phyloP scores from a whole-genome alignment of 306 rosid genomes.

The Potentilla sterilis region DNA sequence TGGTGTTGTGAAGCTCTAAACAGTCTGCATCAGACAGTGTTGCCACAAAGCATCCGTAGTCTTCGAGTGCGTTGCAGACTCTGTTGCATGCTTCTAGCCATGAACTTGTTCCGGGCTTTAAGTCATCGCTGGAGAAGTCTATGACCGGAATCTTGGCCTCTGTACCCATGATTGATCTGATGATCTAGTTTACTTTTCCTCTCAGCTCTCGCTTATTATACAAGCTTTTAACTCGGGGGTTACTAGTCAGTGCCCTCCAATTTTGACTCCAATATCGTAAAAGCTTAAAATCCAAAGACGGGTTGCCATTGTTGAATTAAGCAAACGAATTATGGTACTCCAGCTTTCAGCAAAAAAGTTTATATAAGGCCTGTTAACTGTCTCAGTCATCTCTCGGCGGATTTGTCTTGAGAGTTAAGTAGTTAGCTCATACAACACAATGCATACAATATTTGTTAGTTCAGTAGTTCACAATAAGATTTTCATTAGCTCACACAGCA shows the following conservation, averaged over 20 bases:
- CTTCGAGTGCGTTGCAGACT: slow-evolving; percentile 10
- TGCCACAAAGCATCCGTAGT: background rate
- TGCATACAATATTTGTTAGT: too few species aligned
- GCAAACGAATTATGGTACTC: background rate
- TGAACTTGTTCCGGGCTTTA: slow-evolving; percentile 1
- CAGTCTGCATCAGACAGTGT: background rate
- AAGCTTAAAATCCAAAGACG: background rate
- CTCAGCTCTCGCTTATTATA: background rate
- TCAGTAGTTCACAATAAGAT: too few species aligned
- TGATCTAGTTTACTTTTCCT: background rate
- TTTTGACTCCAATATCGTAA: background rate
- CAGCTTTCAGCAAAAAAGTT: background rate
- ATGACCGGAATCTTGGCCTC: slow-evolving; percentile 11
- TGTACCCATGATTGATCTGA: background rate
- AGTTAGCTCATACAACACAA: too few species aligned
- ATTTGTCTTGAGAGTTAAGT: too few species aligned
- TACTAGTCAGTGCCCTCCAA: background rate
- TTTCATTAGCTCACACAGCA: too few species aligned
- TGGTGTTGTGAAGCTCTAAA: slow-evolving; percentile 8
- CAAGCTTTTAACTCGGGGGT: background rate
- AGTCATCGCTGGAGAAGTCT: background rate
- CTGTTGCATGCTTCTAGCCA: slow-evolving; percentile 1
- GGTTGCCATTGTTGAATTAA: background rate
- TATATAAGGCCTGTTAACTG: background rate
- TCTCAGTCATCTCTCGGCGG: too few species aligned